Conservation (phyloP, 257 asterid genomes). For the Nicotiana noctiflora region DNA sequence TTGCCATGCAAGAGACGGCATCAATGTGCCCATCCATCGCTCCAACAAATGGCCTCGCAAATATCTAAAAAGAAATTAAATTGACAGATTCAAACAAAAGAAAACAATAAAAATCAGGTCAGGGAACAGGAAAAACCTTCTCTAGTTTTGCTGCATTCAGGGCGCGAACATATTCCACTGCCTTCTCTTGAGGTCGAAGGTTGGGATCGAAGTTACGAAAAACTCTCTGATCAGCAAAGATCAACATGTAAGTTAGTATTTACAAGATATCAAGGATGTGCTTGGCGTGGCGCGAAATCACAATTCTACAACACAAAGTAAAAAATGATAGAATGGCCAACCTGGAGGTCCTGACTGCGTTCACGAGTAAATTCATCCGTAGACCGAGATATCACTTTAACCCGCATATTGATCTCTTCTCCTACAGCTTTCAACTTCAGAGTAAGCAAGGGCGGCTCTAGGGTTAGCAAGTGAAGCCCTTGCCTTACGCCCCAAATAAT, state of each 20-base stretch:
- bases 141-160: slow-evolving; percentile 87
- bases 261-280: background rate
- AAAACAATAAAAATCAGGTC: background rate
- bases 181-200: slow-evolving; percentile 81
- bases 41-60: slow-evolving; percentile 85
- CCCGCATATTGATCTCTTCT: slow-evolving; percentile 41
- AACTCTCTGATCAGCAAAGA: slow-evolving; percentile 48
- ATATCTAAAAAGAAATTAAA: slow-evolving; percentile 32
- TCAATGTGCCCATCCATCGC: slow-evolving; percentile 97
- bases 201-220: slow-evolving; percentile 78
- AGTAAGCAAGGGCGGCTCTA: too few species aligned
- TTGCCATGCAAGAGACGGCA: slow-evolving; percentile 82
- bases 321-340: slow-evolving; percentile 5
- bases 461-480: too few species aligned
- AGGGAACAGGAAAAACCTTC: slow-evolving; percentile 37
- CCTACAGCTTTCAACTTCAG: background rate
- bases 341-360: slow-evolving; percentile 98
- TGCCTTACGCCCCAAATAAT: too few species aligned
- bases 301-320: background rate
- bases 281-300: background rate
- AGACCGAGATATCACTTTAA: slow-evolving; percentile 78
- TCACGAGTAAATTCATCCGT: slow-evolving; percentile 88
- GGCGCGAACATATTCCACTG: slow-evolving; percentile 87
- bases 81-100: background rate
- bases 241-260: background rate